Conservation (phyloP, 306 rosid genomes). For the Pyrus communis region DNA sequence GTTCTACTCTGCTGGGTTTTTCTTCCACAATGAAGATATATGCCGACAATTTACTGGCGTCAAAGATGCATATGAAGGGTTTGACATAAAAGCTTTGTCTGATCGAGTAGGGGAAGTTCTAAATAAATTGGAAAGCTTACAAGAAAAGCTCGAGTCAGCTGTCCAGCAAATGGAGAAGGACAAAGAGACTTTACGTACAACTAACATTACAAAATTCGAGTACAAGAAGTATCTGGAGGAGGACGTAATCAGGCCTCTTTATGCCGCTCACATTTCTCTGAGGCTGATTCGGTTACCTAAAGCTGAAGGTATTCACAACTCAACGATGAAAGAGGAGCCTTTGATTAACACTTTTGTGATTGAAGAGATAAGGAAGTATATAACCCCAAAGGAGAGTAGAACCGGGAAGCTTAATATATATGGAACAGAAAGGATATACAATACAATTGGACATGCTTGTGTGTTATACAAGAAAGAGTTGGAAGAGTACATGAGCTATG, state of each 20-base stretch:
- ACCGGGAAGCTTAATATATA: slow-evolving; percentile 49
- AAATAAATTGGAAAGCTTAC: slow-evolving; percentile 47
- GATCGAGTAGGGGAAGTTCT: slow-evolving; percentile 62
- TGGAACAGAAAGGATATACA: slow-evolving; percentile 53
- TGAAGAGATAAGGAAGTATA: slow-evolving; percentile 84
- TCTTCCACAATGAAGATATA: slow-evolving; percentile 52
- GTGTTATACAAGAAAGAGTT: slow-evolving; percentile 56
- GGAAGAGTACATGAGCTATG: slow-evolving; percentile 84
- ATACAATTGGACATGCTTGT: slow-evolving; percentile 91
- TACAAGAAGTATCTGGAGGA: slow-evolving; percentile 53
- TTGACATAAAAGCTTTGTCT: slow-evolving; percentile 52
- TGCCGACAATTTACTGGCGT: slow-evolving; percentile 43
- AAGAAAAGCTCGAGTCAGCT: slow-evolving; percentile 58
- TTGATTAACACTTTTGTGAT: slow-evolving; percentile 59
- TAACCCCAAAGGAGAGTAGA: slow-evolving; percentile 76
- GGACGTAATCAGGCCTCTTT: slow-evolving; percentile 74
- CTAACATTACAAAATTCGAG: slow-evolving; percentile 30
- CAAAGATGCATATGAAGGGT: slow-evolving; percentile 36
- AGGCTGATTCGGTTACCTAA: slow-evolving; percentile 61
- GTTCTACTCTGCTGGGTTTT: slow-evolving; percentile 72
- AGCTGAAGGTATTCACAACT: slow-evolving; percentile 38
- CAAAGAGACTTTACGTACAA: slow-evolving; percentile 27
- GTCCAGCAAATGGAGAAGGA: slow-evolving; percentile 53
- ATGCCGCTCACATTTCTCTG: slow-evolving; percentile 56
- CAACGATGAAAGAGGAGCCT: slow-evolving; percentile 57